Base-by-base conservation (phyloP, 495 filamentous ascomycete species). In the Penicillium chermesinum region DNA sequence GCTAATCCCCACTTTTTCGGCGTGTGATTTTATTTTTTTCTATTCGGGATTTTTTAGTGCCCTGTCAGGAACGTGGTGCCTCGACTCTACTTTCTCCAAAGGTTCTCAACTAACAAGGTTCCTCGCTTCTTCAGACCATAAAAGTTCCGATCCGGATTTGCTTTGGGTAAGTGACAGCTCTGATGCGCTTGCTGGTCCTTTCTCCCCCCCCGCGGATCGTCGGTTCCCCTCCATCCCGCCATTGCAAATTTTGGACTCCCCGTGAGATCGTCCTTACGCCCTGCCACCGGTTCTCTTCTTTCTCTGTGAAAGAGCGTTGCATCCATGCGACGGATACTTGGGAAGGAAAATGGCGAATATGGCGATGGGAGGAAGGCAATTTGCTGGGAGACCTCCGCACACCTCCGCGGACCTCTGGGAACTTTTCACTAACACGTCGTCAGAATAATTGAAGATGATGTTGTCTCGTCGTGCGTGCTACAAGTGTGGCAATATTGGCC, bases 401-500 rank as follows among this genome's bases (percentile, higher is more conserved):
- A 12, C n/a, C 7, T 15, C n/a, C 8, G 10, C 17, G 17, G 14
- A 40, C 1, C 7, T 13, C 20, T 18, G 14, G 16, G 14, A 16
- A 44, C 16, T 12, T 19, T 21, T n/a, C n/a, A 12, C 7, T 16
- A 15, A 16, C 30, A 43, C 21, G 32, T n/a, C n/a, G 20, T 17
- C 38, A 16, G 16, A 46, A n/a, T n/a, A 52, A 62, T 54, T 44
- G 68, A 93, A 89, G 84, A 91, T 91, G 75, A 95, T 94, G 58
- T 80, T 96, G 64, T 91, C 90, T 66, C 89, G 93, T 69, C 88
- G 94, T 70, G 94, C 91, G 53, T 99, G 94, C 83, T 99, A 96
- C 81, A 99, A 99, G 77, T 99, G 94, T 78, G 94, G 94, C 72
- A 95, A 96, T 64, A 90, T 99, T 66, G 93, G 93, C 70, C 93